These are phyloP conservation scores for Cyberlindnera americana DNA, from an alignment of 805 yeast species.

Conservation along the genomic window DNA sequence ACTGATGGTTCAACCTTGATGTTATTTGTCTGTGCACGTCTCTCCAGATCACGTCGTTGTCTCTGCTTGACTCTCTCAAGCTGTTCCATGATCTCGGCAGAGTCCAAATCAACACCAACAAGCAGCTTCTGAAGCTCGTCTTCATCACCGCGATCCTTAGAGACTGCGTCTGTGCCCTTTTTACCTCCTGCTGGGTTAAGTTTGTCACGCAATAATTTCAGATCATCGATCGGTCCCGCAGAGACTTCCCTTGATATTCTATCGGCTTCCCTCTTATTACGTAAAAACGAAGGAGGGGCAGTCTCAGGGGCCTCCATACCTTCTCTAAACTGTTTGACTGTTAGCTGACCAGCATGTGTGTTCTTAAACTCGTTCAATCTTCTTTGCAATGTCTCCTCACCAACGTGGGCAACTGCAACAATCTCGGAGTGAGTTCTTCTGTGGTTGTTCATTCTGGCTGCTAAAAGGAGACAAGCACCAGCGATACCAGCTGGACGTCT, in stretches of 20 bases:
- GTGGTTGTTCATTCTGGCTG: conserved; percentile 95
- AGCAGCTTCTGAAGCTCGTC: conserved; percentile 17
- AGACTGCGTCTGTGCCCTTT: conserved; percentile 10
- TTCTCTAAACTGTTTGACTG: conserved; percentile 71
- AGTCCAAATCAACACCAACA: conserved; percentile 20
- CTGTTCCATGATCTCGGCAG: conserved; percentile 27
- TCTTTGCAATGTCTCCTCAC: conserved; percentile 88
- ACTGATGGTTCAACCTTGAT: conserved; percentile 9
- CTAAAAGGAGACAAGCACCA: conserved; percentile 89
- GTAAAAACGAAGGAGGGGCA: conserved; percentile 80
- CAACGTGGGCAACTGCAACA: conserved; percentile 93
- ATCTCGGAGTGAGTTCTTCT: conserved; percentile 90
- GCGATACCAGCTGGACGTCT: conserved; percentile 98
- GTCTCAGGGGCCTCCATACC: conserved; percentile 35
- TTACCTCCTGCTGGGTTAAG: not conserved
- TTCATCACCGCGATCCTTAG: conserved; percentile 23
- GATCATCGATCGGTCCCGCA: conserved; percentile 3
- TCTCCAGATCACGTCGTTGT: conserved; percentile 18
- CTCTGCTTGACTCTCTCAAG: conserved; percentile 28
- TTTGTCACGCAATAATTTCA: conserved; percentile 1
- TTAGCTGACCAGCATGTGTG: conserved; percentile 69
- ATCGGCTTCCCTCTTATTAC: conserved; percentile 52
- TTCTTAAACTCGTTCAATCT: conserved; percentile 83
- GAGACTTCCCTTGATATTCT: conserved; percentile 10
- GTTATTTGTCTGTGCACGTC: conserved; percentile 20